Conservation (phyloP, 2,329 filamentous ascomycete genomes). For the Fusarium musae region DNA sequence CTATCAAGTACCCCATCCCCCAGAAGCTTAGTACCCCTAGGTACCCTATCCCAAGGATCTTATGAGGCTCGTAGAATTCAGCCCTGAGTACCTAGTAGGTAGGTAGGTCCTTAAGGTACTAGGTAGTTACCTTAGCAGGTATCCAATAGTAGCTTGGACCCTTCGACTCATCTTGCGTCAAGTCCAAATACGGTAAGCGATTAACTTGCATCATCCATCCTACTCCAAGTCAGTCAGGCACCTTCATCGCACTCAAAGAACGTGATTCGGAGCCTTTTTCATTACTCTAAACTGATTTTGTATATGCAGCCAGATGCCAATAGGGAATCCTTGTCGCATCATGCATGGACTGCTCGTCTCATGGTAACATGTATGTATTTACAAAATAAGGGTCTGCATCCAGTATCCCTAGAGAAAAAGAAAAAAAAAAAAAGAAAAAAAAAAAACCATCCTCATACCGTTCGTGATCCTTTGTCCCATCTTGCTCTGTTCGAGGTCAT, state of each 20-base stretch:
- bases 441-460: conserved; percentile 16
- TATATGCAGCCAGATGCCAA: conserved; percentile 19
- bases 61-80: conserved; percentile 1
- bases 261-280: background rate
- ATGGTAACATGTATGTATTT: conserved; percentile 27
- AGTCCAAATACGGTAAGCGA: conserved; percentile 34
- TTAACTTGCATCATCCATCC: background rate
- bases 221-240: background rate
- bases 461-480: conserved; percentile 27
- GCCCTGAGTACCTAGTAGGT: background rate
- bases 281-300: conserved; percentile 14
- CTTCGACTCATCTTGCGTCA: conserved; percentile 40
- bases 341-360: conserved; percentile 9
- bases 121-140: background rate
- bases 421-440: conserved; percentile 14
- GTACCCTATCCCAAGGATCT: background rate
- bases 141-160: background rate
- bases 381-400: conserved; percentile 31
- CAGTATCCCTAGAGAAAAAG: conserved; percentile 21
- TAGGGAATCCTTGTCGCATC: conserved; percentile 10
- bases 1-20: background rate
- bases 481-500: conserved; percentile 8
- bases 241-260: background rate
- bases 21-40: background rate
- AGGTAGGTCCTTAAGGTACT: background rate